Percentiles rank a stretch among this genome's conserved stretches.
Conservation (phyloP, 2,329 filamentous ascomycete species). For the Xylariaceae sp. region DNA sequence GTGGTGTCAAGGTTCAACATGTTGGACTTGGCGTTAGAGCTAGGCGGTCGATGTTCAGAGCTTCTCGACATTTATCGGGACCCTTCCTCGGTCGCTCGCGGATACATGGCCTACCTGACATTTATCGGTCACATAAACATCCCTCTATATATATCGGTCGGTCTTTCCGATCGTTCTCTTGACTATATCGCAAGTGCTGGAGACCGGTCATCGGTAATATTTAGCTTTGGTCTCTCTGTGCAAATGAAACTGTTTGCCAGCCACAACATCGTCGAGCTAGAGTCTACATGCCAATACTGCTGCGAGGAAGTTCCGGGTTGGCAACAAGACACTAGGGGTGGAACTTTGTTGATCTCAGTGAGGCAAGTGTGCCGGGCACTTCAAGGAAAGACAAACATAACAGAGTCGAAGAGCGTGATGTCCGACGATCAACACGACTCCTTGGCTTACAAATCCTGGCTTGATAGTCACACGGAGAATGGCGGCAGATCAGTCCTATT, state of each 20-base stretch:
- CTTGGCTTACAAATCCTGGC: constrained; percentile 54
- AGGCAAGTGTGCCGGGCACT: constrained; percentile 63
- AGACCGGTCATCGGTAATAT: constrained; percentile 64
- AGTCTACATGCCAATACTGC: constrained; percentile 64
- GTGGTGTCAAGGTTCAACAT: constrained; percentile 65
- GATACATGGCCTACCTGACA: constrained; percentile 61
- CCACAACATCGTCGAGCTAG: constrained; percentile 63
- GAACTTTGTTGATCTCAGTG: constrained; percentile 60
- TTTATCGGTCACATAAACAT: constrained; percentile 66
- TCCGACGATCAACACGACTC: constrained; percentile 62
- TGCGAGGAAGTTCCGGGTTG: constrained; percentile 69
- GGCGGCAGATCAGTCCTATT: constrained; percentile 59
- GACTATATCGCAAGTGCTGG: constrained; percentile 62
- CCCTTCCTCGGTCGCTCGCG: constrained; percentile 60
- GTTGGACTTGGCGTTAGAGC: constrained; percentile 60
- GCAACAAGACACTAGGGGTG: constrained; percentile 65
- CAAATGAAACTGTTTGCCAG: constrained; percentile 64
- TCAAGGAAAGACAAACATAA: constrained; percentile 63
- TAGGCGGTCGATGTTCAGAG: constrained; percentile 57
- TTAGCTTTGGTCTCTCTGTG: constrained; percentile 64
- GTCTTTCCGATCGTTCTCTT: constrained; percentile 58
- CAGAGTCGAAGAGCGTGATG: constrained; percentile 52
- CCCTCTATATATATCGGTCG: constrained; percentile 53
- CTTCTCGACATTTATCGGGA: constrained; percentile 60
- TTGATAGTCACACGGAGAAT: constrained; percentile 46